Conservation (phyloP, 2,329 filamentous ascomycete genomes). For the Fusarium liriodendri region DNA sequence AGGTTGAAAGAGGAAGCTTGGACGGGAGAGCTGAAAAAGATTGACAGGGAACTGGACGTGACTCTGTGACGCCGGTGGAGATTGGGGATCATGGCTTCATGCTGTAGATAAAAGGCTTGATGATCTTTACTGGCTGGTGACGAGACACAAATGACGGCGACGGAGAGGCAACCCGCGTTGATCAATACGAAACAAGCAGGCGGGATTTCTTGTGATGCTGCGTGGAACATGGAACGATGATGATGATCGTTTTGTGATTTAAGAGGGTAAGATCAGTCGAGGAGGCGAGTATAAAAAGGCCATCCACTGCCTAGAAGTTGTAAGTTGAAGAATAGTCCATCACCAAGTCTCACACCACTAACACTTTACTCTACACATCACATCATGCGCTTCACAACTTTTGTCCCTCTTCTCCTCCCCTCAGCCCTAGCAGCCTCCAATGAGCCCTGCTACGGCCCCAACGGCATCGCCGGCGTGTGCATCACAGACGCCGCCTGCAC, state of each 20-base stretch:
- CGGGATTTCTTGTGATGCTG: background rate
- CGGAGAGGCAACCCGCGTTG: constrained; percentile 2
- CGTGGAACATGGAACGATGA: constrained; percentile 1
- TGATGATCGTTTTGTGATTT: background rate
- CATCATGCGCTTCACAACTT: constrained; percentile 35
- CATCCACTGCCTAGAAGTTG: background rate
- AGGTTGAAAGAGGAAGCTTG: background rate
- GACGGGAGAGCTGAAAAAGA: constrained; percentile 28
- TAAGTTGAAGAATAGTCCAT: background rate
- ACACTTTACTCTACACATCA: background rate
- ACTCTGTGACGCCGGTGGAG: background rate
- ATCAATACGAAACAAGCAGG: constrained; percentile 25
- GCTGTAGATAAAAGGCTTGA: constrained; percentile 27
- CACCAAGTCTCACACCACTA: background rate
- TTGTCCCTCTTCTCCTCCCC: constrained; percentile 30
- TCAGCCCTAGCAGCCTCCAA: constrained; percentile 43
- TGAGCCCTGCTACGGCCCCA: constrained; percentile 48
- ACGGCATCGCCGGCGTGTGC: constrained; percentile 50
- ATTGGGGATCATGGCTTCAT: constrained; percentile 1
- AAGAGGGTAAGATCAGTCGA: background rate
- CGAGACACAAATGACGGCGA: background rate
- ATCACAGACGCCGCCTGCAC: constrained; percentile 51
- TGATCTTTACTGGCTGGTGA: background rate
- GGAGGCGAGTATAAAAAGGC: constrained; percentile 7
- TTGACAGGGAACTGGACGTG: constrained; percentile 8